Base-by-base conservation (phyloP, 164 flowering plant genomes). In the Macadamia tetraphylla region DNA sequence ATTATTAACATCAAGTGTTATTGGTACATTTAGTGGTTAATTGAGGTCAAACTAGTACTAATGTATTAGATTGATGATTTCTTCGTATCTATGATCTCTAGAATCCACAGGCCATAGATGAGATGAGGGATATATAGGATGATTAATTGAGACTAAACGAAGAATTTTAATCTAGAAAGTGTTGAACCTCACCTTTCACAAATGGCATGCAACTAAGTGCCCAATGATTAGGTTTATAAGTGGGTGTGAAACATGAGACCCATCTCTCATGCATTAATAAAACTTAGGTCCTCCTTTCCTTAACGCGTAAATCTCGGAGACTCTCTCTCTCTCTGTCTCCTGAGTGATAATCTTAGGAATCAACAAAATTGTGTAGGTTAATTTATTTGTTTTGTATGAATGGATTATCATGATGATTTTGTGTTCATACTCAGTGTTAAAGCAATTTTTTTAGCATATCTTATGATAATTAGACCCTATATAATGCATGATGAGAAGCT, bases 181-280 rank as follows among this genome's bases (percentile, higher is more conserved):
- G 35, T 29, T 18, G 59, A 67, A 49, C 66, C 52, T 53, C 56
- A 44, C 48, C 67, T 61, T 67, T 43, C 44, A 35, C 63, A 66
- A 67, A 69, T 74, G 67, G 63, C 70, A 74, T 72, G 75, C 68
- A 70, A 64, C 76, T 69, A 63, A 53, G 56, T 29, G 58, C 51
- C 71, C 75, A 76, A 76, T 79, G 56, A 73, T 79, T 70, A 74
- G 64, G 29, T 62, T 31, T 35, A 18, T 63, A 63, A 42, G 65
- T 69, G 64, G 71, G 62, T 49, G 48, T 64, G 63, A 58, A 48
- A 46, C 18, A 56, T 49, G 23, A 70, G 73, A 43, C 46, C 29
- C 31, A 43, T 53, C 29, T 35, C 51, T 31, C 42, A 31, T 13
- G 62, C n/a, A 60, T 58, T 58, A 60, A 12, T 31, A 43, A 30